Base-by-base conservation (phyloP, 441 rosid species). In the Melastoma candidum region DNA sequence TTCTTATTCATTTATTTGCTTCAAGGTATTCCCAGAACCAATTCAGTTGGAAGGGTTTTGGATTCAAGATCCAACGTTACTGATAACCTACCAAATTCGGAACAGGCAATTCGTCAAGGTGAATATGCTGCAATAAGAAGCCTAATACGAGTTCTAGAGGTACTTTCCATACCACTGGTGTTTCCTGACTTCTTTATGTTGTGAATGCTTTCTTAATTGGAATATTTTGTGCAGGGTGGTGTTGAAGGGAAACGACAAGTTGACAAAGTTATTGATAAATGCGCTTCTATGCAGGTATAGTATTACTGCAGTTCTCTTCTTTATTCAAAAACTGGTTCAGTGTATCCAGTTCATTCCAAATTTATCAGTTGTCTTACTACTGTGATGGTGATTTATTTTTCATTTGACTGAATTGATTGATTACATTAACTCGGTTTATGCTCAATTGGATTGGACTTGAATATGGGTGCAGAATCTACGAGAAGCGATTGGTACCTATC, bases 191-290 rank as follows among this genome's bases (percentile, higher is more conserved):
- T 47, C 56, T 66, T 12, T 14, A 29, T 4, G 46, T 11, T 52
- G 29, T 29, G 46, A 3, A 12, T 52, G 43, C 12, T 41, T 2
- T 52, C 25, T 52, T 26, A 52, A 52, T 45, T 39, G 10, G 43
- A 11, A 4, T 10, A 5, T 32, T 39, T 9, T 14, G 52, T 68
- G 49, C 67, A 94, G 99, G 97, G 99, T 58, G 99, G 99, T 60
- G 95, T 90, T 49, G 99, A 94, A 77, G 97, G 96, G 58, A 94
- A 94, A 83, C 75, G 87, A 63, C 95, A 85, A 75, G 97, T 94
- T 49, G 99, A 94, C 70, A 85, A 85, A 75, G 97, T 90, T 72
- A 94, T 94, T 63, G 99, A 94, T 77, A 90, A 85, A 78, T 94
- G 99, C 74, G 80, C 97, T 56, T 82, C 96, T 68, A 90, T 94